Evolutionary conservation across 495 filamentous ascomycete species (phyloP).

Genomic region (Talaromyces adpressus): DNA sequence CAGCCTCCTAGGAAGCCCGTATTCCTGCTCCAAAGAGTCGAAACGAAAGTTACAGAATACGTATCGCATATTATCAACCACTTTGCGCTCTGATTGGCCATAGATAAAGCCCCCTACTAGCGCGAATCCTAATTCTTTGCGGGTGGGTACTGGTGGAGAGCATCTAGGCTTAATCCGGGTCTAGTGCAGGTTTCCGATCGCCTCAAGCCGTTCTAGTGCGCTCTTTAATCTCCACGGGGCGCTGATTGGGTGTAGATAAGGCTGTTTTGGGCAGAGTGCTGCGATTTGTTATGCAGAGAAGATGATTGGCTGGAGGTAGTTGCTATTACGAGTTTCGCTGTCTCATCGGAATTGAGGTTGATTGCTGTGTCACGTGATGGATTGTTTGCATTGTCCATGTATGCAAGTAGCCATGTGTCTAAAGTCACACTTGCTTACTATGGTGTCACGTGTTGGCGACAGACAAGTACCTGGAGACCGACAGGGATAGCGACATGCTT

Average conservation of each 20-base stretch:
- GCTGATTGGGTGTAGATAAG: constrained; percentile 8
- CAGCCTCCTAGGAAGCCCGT: background rate
- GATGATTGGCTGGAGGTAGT: background rate
- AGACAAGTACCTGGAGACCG: background rate
- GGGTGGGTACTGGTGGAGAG: background rate
- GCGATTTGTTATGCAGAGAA: background rate
- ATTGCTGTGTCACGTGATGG: background rate
- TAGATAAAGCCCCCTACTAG: constrained; percentile 4
- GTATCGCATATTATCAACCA: background rate
- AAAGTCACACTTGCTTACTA: too few relatives aligned
- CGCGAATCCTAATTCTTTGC: constrained; percentile 1
- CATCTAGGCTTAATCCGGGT: background rate
- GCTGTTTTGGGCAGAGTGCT: background rate
- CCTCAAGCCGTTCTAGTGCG: background rate
- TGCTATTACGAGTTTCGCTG: background rate
- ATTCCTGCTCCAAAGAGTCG: background rate
- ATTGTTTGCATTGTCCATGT: background rate
- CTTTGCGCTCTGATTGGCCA: background rate
- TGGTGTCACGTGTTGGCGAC: background rate
- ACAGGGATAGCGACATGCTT: background rate
- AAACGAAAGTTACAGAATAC: background rate
- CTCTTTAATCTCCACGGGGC: background rate
- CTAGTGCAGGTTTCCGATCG: background rate
- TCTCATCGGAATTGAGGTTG: background rate
- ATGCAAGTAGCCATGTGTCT: background rate